phyloP scores from a whole-genome alignment of 108 stramenopile genomes.

The Cyclotella choctawhatcheeana region DNA sequence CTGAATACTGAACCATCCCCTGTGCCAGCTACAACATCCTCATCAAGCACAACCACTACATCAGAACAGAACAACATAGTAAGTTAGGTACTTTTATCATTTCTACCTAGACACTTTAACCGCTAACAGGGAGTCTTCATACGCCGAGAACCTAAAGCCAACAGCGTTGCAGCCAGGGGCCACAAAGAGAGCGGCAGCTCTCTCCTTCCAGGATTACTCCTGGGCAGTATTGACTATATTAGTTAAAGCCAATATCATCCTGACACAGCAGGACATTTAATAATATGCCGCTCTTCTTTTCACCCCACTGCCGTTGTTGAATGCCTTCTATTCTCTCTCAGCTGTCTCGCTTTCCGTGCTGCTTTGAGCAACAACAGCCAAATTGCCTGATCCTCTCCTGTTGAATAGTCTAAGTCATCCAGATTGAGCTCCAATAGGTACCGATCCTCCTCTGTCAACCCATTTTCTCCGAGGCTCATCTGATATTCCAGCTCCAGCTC shows the following conservation, averaged over 20 bases:
- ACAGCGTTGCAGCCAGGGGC: conserved; percentile 10
- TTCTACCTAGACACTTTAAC: conserved; percentile 6
- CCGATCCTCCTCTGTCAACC: neutral
- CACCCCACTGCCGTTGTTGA: neutral
- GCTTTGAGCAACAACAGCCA: neutral
- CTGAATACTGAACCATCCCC: neutral
- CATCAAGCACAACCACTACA: too few species aligned
- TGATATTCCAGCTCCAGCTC: neutral
- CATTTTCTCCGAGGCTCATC: neutral
- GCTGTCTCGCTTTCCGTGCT: neutral
- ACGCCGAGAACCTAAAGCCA: neutral
- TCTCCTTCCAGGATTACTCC: neutral
- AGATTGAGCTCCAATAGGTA: conserved; percentile 4
- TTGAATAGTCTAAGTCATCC: neutral
- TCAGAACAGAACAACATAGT: neutral
- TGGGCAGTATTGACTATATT: neutral
- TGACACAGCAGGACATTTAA: neutral
- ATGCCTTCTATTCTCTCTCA: neutral
- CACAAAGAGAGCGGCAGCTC: conserved; percentile 11
- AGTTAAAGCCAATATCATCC: neutral
- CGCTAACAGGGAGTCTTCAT: conserved; percentile 8
- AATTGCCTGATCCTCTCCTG: neutral
- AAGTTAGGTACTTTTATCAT: neutral
- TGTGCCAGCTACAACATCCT: too few species aligned
- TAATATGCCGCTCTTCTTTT: neutral